Conservation (phyloP, 2,329 filamentous ascomycete genomes). For the Aspergillus sp. region DNA sequence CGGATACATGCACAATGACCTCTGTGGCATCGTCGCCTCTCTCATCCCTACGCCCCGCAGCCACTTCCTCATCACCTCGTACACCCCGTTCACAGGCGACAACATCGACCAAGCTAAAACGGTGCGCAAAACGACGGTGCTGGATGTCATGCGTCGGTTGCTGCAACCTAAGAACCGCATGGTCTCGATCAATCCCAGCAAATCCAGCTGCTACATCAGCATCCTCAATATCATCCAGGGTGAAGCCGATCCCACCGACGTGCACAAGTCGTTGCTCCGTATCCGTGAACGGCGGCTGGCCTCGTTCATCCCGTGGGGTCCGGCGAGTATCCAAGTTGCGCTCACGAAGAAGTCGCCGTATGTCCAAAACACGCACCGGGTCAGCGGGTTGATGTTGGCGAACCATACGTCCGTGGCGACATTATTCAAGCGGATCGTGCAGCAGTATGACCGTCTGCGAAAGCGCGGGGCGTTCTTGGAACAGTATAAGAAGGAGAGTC, state of each 20-base stretch:
- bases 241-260: slow-evolving; percentile 94
- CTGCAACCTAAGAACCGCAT: slow-evolving; percentile 98
- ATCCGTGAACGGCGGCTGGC: slow-evolving; percentile 92
- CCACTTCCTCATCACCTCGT: slow-evolving; percentile 97
- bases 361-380: slow-evolving; percentile 86
- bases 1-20: slow-evolving; percentile 99
- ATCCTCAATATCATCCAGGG: slow-evolving; percentile 99
- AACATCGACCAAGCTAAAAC: slow-evolving; percentile 97
- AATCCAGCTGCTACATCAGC: slow-evolving; percentile 98
- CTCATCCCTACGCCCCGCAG: slow-evolving; percentile 94
- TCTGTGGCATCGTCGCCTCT: slow-evolving; percentile 93
- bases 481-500: slow-evolving; percentile 90
- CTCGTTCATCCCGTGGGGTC: slow-evolving; percentile 97
- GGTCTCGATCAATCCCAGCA: slow-evolving; percentile 92
- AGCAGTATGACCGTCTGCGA: slow-evolving; percentile 88
- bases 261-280: slow-evolving; percentile 94
- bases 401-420: slow-evolving; percentile 98
- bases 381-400: slow-evolving; percentile 94
- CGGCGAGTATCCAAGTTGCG: slow-evolving; percentile 95
- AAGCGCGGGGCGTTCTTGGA: slow-evolving; percentile 98
- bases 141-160: slow-evolving; percentile 94
- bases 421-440: slow-evolving; percentile 89
- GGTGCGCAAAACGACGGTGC: slow-evolving; percentile 93
- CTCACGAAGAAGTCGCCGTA: slow-evolving; percentile 96
- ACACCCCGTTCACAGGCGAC: slow-evolving; percentile 95